These are phyloP conservation scores for Cystofilobasidium ferigula DNA, from an alignment of 768 basidiomycete species.

Conservation along the genomic window DNA sequence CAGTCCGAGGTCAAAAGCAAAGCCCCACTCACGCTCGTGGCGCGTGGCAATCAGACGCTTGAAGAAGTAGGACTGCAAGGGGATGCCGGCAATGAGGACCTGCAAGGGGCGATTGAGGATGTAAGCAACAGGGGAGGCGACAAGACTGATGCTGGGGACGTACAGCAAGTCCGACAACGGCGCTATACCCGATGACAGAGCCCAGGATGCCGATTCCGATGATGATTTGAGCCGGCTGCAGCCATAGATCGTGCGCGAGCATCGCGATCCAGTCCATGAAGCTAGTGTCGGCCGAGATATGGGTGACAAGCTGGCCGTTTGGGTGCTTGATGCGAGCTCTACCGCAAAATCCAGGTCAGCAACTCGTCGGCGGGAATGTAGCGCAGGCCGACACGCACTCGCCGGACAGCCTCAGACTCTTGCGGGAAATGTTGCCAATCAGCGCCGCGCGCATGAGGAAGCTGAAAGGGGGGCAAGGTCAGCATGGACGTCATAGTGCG, in stretches of 20 bases:
- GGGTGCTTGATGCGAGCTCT: constrained; percentile 48
- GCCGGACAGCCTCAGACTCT: constrained; percentile 56
- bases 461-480: constrained; percentile 4
- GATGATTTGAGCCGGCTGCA: constrained; percentile 49
- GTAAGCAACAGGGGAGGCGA: background rate
- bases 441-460: constrained; percentile 27
- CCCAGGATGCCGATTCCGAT: constrained; percentile 56
- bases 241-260: constrained; percentile 45
- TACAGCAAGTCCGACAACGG: constrained; percentile 47
- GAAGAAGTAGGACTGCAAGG: constrained; percentile 49
- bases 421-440: constrained; percentile 50
- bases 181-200: constrained; percentile 57
- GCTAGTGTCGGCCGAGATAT: constrained; percentile 55
- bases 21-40: background rate
- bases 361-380: background rate
- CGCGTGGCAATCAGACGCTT: constrained; percentile 43
- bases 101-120: background rate
- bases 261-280: constrained; percentile 46
- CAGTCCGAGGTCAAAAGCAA: too few species aligned
- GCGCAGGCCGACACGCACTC: constrained; percentile 31
- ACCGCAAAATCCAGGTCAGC: background rate
- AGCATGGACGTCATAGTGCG: constrained; percentile 19
- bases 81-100: constrained; percentile 51
- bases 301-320: constrained; percentile 57
- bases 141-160: background rate